A percentile compares a stretch with the other conserved stretches of the same genome.
Conservation (phyloP, 345 rosid species). For the sweet orange (Citrus sinensis) region DVS_A1.0 CM039162.1:26632501-26633000, state of each 20-base stretch:
- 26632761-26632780: not conserved
- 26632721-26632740: not conserved
- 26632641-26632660: not conserved
- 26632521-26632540: not conserved
- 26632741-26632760: not conserved
- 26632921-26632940: not conserved
- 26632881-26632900: not conserved
- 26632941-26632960: not conserved
- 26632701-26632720: not conserved
- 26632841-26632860: not conserved
- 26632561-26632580: not conserved
- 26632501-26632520: not conserved
- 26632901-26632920: not conserved
- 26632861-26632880: not conserved
- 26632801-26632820: too few relatives aligned
- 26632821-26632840: too few relatives aligned
- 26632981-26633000: not conserved
- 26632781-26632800: not conserved
- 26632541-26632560: not conserved
- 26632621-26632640: not conserved
- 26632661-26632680: not conserved
- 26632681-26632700: not conserved
- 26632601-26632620: not conserved
- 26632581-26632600: slow-evolving; percentile 1
- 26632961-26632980: not conserved